These are phyloP conservation scores for Aristolochia californica DNA, from an alignment of 164 flowering plant species.

Conservation along the genomic window DNA sequence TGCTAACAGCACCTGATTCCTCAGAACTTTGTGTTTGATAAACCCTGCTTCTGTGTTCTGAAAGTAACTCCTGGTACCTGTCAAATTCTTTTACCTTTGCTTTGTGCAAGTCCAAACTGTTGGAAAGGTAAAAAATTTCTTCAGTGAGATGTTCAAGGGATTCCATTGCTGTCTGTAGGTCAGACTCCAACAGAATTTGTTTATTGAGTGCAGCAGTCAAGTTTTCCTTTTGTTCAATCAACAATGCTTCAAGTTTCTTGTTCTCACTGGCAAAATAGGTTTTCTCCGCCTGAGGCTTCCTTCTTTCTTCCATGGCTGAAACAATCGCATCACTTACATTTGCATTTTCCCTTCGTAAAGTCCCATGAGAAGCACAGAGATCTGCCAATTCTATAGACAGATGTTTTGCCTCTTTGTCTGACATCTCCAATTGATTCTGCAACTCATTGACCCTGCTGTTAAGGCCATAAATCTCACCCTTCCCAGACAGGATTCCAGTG, in stretches of 20 bases:
- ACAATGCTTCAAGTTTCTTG: slow-evolving; percentile 35
- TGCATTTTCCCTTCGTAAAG: slow-evolving; percentile 35
- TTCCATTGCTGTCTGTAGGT: slow-evolving; percentile 32
- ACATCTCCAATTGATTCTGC: slow-evolving; percentile 36
- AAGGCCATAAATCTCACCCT: slow-evolving; percentile 26
- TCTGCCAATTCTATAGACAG: slow-evolving; percentile 37
- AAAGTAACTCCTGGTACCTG: slow-evolving; percentile 9
- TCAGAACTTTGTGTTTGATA: slow-evolving; percentile 17
- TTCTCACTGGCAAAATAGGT: slow-evolving; percentile 26
- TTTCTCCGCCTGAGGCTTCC: slow-evolving; percentile 37
- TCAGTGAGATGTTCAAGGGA: slow-evolving; percentile 36
- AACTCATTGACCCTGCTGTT: slow-evolving; percentile 32
- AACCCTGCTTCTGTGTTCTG: slow-evolving; percentile 13
- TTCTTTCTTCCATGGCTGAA: slow-evolving; percentile 27
- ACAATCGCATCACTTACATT: slow-evolving; percentile 24
- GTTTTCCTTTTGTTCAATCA: slow-evolving; percentile 28
- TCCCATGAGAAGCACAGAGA: slow-evolving; percentile 20
- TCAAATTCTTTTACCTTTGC: slow-evolving; percentile 28
- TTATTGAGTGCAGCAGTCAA: slow-evolving; percentile 23
- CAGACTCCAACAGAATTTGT: slow-evolving; percentile 25
- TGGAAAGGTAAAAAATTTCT: slow-evolving; percentile 41
- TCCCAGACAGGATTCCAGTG: slow-evolving; percentile 23
- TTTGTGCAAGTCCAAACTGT: slow-evolving; percentile 32
- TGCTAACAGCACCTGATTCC: slow-evolving; percentile 2
- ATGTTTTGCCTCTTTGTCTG: slow-evolving; percentile 26